phyloP scores from a whole-genome alignment of 345 rosid species.

The Pugionium dolabratum region DNA sequence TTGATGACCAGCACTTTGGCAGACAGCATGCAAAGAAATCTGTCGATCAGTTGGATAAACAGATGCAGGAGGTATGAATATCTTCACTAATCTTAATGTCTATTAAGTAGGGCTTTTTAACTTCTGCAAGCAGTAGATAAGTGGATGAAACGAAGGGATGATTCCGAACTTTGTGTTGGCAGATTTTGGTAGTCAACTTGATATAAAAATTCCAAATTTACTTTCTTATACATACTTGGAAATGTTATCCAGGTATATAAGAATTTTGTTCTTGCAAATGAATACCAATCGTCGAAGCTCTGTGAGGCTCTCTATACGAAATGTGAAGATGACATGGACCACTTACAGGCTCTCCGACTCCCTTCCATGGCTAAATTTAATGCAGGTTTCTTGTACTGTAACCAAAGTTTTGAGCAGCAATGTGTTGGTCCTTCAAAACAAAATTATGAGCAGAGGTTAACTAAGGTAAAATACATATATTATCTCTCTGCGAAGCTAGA shows the following conservation, averaged over 20 bases:
- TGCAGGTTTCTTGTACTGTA: slow-evolving; percentile 90
- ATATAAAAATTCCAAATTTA: background rate
- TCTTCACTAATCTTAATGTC: slow-evolving; percentile 2
- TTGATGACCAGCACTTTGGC: slow-evolving; percentile 93
- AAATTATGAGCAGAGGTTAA: slow-evolving; percentile 80
- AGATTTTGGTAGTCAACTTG: slow-evolving; percentile 1
- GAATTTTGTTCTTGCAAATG: slow-evolving; percentile 70
- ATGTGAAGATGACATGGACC: slow-evolving; percentile 98
- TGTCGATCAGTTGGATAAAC: slow-evolving; percentile 72
- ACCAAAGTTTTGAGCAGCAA: slow-evolving; percentile 75
- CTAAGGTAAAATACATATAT: slow-evolving; percentile 56
- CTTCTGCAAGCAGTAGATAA: too few species aligned
- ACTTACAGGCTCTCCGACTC: slow-evolving; percentile 92
- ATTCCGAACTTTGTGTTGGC: slow-evolving; percentile 1
- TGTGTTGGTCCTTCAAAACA: slow-evolving; percentile 92
- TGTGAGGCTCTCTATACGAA: slow-evolving; percentile 75
- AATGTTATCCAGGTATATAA: slow-evolving; percentile 59
- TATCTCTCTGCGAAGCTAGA: background rate
- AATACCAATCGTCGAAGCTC: slow-evolving; percentile 80
- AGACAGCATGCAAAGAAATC: slow-evolving; percentile 90
- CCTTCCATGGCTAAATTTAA: slow-evolving; percentile 99
- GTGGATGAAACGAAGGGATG: background rate
- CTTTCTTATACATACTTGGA: slow-evolving; percentile 26
- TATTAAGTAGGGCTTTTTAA: background rate
- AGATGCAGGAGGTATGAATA: slow-evolving; percentile 72